Evolutionary conservation across 257 asterid species (phyloP).

Genomic region (Fraxinus anomala): DNA sequence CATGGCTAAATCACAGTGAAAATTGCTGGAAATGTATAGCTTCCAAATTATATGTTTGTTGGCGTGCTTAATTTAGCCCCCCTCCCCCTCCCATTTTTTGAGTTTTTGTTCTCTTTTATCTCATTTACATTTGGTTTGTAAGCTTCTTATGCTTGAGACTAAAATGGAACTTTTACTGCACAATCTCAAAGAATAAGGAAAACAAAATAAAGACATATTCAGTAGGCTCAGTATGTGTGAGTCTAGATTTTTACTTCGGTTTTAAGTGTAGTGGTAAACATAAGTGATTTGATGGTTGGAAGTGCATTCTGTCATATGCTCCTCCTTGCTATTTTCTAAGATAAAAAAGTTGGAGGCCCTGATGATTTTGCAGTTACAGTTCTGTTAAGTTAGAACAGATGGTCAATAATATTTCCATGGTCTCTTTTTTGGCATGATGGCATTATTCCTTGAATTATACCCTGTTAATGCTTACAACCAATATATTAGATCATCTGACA

Average conservation of each 20-base stretch:
- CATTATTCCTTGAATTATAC: not conserved
- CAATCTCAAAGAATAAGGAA: not conserved
- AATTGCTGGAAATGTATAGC: conserved; percentile 9
- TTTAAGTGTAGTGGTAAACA: not conserved
- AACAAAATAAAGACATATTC: no score
- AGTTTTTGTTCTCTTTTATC: not conserved
- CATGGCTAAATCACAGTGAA: not conserved
- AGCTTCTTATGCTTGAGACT: not conserved
- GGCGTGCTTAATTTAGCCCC: not conserved
- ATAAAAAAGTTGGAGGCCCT: not conserved
- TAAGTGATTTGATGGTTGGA: not conserved
- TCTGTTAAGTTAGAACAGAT: not conserved
- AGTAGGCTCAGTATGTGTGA: not conserved
- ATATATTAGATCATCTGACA: not conserved
- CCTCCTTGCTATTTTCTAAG: not conserved
- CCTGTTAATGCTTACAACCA: not conserved
- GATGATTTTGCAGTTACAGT: not conserved
- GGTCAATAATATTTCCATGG: conserved; percentile 13
- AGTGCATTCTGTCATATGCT: conserved; percentile 1
- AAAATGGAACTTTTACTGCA: not conserved
- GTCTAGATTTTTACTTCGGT: not conserved
- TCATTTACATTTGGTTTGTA: not conserved
- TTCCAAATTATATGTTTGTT: not conserved
- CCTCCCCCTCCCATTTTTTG: no score
- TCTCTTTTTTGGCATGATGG: not conserved